Evolutionary conservation across 2,329 filamentous ascomycete species (phyloP), one percentile per base, ranked within the genome.

Genomic region (Lachnellula suecica): DNA sequence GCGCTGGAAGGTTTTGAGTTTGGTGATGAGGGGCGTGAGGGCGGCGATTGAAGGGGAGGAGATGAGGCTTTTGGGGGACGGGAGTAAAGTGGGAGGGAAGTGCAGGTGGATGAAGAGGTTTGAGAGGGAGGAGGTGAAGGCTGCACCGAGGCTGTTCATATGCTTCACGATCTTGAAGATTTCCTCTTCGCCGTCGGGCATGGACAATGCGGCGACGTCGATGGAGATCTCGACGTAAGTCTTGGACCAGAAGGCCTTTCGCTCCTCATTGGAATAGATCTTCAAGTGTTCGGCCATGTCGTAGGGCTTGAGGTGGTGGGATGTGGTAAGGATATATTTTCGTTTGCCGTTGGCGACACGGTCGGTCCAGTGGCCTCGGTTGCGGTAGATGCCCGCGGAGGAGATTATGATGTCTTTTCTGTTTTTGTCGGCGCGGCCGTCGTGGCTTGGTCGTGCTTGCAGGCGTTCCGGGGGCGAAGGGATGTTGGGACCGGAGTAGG

Each of bases 321-420:
- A n/a, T n/a, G n/a, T n/a, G 44, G 25, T 54, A 53, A 5, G 44
- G 24, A 6, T n/a, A 17, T 35, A 42, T 41, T 22, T 54, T 53
- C 24, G 52, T 49, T 7, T 53, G 42, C 4, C 44, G 44, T 13
- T 53, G 44, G 15, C 40, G 10, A 40, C 20, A 6, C 10, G 17
- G 19, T 59, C 55, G 13, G 37, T 43, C 5, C 57, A 40, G 13
- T 47, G 48, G 20, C 53, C 45, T 24, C 29, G 15, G 37, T 61
- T 63, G 19, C 52, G 54, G 13, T 37, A 37, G n/a, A 58, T 27
- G 5, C 54, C 52, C n/a, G 23, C 15, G n/a, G 45, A 25, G 4
- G 37, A 44, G 31, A 63, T 53, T 20, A 61, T 38, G 34, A 63
- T 53, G 11, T 61, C 59, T 34, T 55, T 56, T 38, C 49, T 56